Evolutionary conservation across 1,139 yeast species (phyloP).

Genomic region (Eremothecium cymbalariae): DNA sequence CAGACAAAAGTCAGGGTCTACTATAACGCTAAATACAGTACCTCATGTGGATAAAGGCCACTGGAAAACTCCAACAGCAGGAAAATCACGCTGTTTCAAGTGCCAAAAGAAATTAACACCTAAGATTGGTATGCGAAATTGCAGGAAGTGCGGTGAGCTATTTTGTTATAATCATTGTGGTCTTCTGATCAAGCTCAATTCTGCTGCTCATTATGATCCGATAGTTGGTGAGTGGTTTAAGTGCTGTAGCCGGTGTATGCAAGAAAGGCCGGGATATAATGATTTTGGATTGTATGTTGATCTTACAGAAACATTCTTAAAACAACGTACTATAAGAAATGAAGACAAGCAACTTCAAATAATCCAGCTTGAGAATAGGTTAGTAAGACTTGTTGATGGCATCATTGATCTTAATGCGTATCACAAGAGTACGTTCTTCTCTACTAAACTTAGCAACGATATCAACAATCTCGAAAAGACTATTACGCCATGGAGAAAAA

Average conservation of each 20-base stretch:
- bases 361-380: conserved; percentile 55
- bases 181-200: conserved; percentile 41
- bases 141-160: conserved; percentile 64
- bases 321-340: conserved; percentile 35
- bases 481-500: conserved; percentile 67
- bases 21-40: conserved; percentile 20
- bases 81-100: conserved; percentile 32
- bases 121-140: conserved; percentile 48
- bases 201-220: conserved; percentile 41
- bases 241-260: conserved; percentile 60
- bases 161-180: conserved; percentile 61
- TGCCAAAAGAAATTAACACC: conserved; percentile 41
- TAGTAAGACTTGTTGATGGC: conserved; percentile 41
- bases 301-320: conserved; percentile 39
- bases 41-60: conserved; percentile 44
- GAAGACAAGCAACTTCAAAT: conserved; percentile 41
- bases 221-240: conserved; percentile 56
- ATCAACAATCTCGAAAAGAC: conserved; percentile 41
- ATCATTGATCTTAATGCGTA: conserved; percentile 19
- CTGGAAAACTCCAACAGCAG: conserved; percentile 49
- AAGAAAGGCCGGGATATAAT: conserved; percentile 46
- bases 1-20: conserved; percentile 28
- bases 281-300: conserved; percentile 40
- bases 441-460: conserved; percentile 21
- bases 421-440: conserved; percentile 17